Conservation (phyloP, 2,329 filamentous ascomycete genomes). For the Penicillium sp. region DNA sequence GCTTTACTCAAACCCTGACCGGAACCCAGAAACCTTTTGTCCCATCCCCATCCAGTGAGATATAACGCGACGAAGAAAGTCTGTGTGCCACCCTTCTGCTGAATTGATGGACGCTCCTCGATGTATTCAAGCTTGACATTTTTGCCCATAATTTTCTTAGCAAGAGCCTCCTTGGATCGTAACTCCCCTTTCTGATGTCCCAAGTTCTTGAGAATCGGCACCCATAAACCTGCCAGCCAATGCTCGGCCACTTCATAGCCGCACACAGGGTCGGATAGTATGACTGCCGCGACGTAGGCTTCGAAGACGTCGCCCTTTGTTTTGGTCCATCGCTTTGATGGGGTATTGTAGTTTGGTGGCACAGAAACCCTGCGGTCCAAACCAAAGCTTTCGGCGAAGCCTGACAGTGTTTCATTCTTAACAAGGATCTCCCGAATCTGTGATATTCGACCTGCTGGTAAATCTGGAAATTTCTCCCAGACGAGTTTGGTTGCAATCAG, state of each 20-base stretch:
- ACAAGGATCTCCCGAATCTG: slow-evolving; percentile 77
- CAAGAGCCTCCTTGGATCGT: slow-evolving; percentile 56
- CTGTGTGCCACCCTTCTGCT: slow-evolving; percentile 39
- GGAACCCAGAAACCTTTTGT: slow-evolving; percentile 46
- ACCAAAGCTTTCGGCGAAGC: slow-evolving; percentile 68
- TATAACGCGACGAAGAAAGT: slow-evolving; percentile 49
- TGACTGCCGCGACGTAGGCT: slow-evolving; percentile 78
- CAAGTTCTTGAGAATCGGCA: slow-evolving; percentile 55
- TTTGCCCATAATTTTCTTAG: slow-evolving; percentile 54
- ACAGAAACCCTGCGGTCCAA: slow-evolving; percentile 65
- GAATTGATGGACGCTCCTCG: slow-evolving; percentile 40
- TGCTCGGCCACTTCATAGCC: slow-evolving; percentile 62
- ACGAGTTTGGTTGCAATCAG: slow-evolving; percentile 74
- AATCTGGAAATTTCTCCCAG: slow-evolving; percentile 65
- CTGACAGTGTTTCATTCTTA: slow-evolving; percentile 73
- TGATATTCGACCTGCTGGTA: slow-evolving; percentile 67
- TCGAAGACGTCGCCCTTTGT: slow-evolving; percentile 86
- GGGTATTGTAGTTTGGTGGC: slow-evolving; percentile 47
- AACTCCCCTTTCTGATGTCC: slow-evolving; percentile 29
- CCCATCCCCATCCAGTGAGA: slow-evolving; percentile 50
- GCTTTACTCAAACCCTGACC: slow-evolving; percentile 47
- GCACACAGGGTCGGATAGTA: slow-evolving; percentile 64
- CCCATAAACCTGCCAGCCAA: slow-evolving; percentile 79
- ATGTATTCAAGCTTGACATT: slow-evolving; percentile 63
- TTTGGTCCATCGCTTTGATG: slow-evolving; percentile 64